These are phyloP conservation scores for Xylariales sp. DNA, from an alignment of 2,329 filamentous ascomycete genomes.

Conservation along the genomic window DNA sequence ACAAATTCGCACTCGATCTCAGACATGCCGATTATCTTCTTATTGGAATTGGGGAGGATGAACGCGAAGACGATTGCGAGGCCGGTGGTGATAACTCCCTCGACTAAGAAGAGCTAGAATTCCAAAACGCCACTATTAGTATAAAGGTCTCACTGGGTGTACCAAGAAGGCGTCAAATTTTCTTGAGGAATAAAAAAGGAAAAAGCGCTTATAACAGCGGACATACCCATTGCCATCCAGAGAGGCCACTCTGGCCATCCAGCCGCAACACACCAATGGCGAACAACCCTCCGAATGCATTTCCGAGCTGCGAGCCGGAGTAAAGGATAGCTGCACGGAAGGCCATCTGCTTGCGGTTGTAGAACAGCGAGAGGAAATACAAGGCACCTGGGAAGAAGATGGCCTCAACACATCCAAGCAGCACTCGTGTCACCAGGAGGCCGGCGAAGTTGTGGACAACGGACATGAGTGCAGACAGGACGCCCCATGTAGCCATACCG, in stretches of 20 bases:
- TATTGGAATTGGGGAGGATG: slow-evolving; percentile 14
- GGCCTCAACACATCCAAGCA: slow-evolving; percentile 51
- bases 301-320: slow-evolving; percentile 23
- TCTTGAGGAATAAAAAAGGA: too few species aligned
- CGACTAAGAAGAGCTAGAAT: slow-evolving; percentile 15
- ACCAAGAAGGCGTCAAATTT: too few species aligned
- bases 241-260: slow-evolving; percentile 17
- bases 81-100: slow-evolving; percentile 14
- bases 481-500: slow-evolving; percentile 45
- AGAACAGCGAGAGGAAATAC: slow-evolving; percentile 34
- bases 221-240: slow-evolving; percentile 19
- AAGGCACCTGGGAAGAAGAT: slow-evolving; percentile 46
- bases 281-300: slow-evolving; percentile 31
- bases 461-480: too few species aligned
- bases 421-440: slow-evolving; percentile 39
- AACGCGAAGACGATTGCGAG: slow-evolving; percentile 13
- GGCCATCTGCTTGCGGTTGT: slow-evolving; percentile 31
- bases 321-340: slow-evolving; percentile 28
- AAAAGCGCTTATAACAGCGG: too few species aligned
- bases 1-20: slow-evolving; percentile 16
- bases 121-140: too few species aligned
- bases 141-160: too few species aligned
- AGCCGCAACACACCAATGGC: slow-evolving; percentile 25
- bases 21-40: slow-evolving; percentile 14
- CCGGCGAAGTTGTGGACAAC: too few species aligned